Percentiles rank a stretch among this genome's conserved stretches.
These are phyloP conservation scores for Phialemoniopsis sp. DNA, from an alignment of 2,329 filamentous ascomycete species.

Conservation along the genomic window DNA sequence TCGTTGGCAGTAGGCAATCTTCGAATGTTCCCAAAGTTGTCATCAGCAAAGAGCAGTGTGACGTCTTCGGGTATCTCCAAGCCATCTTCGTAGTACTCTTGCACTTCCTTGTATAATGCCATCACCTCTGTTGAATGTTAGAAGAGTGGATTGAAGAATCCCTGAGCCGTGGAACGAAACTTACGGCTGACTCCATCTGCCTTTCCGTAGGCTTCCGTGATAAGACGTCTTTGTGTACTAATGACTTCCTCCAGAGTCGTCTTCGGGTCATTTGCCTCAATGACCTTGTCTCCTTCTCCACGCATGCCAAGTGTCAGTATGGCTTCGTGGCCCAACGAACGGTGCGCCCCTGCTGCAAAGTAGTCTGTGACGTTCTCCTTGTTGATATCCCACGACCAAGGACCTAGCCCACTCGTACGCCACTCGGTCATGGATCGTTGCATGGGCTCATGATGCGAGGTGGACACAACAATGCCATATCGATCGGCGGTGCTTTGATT, in stretches of 20 bases:
- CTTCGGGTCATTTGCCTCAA: slow-evolving; percentile 45
- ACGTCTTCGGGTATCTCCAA: slow-evolving; percentile 57
- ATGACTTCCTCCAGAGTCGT: slow-evolving; percentile 49
- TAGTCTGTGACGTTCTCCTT: slow-evolving; percentile 51
- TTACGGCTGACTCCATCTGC: slow-evolving; percentile 35
- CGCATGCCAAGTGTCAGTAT: slow-evolving; percentile 58
- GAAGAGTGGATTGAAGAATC: not conserved
- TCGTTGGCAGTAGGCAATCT: slow-evolving; percentile 52
- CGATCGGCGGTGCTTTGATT: slow-evolving; percentile 57
- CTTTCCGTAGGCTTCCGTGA: slow-evolving; percentile 44
- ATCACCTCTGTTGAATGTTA: slow-evolving; percentile 45
- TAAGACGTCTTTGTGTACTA: slow-evolving; percentile 46
- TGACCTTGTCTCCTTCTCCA: slow-evolving; percentile 51
- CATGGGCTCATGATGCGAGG: slow-evolving; percentile 64
- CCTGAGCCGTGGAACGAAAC: too few relatives aligned
- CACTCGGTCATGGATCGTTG: slow-evolving; percentile 50
- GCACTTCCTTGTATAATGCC: slow-evolving; percentile 64
- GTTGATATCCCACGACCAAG: slow-evolving; percentile 58
- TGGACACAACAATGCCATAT: slow-evolving; percentile 61
- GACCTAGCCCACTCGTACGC: slow-evolving; percentile 20
- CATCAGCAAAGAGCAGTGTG: slow-evolving; percentile 58
- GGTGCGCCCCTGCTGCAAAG: slow-evolving; percentile 50
- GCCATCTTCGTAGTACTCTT: slow-evolving; percentile 57
- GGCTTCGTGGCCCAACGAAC: slow-evolving; percentile 52
- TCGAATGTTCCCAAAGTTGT: slow-evolving; percentile 58